Base-by-base conservation (phyloP, 176 grass and related monocot genomes). In the Carex parvula region DNA sequence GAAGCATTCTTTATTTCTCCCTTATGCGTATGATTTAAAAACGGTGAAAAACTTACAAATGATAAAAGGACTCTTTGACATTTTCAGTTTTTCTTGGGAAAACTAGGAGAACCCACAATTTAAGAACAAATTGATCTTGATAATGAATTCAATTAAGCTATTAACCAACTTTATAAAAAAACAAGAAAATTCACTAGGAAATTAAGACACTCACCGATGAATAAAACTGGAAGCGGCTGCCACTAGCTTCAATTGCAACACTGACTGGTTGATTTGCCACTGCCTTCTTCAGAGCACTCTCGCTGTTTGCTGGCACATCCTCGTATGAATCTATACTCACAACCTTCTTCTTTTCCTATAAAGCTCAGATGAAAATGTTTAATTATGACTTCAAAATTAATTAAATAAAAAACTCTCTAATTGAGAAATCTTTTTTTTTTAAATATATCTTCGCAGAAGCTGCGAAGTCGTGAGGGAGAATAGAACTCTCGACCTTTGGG, bases 251-350 rank as follows among this genome's bases (percentile, higher is more conserved):
- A 59, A 93, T 93, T 12, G 88, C 88, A 35, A 88, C 88, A 75
- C 90, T 89, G 48, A 92, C 54, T 21, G 90, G 90, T 62, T 92
- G 90, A 16, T 88, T 69, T 0, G 84, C 86, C 3, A 90, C 86
- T 0, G 88, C 88, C 48, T 64, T 79, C 73, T 85, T 61, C 79
- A 91, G 8, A 17, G 85, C 85, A 14, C 13, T 86, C 83, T 91
- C 92, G 18, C 84, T 83, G 20, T 90, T 81, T 3, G 6, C 12
- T 4, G 81, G 33, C 56, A 90, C 88, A 84, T 87, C 85, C 58
- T 90, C 85, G 18, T 84, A 90, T 0, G 81, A 84, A 81, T 90
- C 85, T 16, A 90, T 90, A 0, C 70, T 65, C 14, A 87, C 85
- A 37, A 87, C 85, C 26, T 75, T 63, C 3, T 82, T 81, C 22